These are phyloP conservation scores for Cyclospora cayetanensis DNA, from an alignment of 169 alveolate species.

Conservation along the genomic window DNA sequence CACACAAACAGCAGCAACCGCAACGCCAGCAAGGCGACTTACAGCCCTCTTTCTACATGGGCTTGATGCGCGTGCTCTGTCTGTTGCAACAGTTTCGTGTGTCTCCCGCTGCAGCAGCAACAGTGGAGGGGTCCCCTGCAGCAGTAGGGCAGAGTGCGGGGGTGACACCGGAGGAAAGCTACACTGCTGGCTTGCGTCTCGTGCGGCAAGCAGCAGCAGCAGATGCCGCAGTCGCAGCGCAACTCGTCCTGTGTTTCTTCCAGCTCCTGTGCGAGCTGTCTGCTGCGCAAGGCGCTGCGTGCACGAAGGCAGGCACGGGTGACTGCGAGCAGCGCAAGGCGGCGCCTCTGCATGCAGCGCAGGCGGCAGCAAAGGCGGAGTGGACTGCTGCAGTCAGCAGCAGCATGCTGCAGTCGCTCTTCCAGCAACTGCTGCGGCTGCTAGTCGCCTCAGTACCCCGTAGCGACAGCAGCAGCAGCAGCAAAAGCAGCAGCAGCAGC, in stretches of 20 bases:
- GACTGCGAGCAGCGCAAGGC: too few relatives aligned
- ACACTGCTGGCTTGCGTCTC: slow-evolving; percentile 10
- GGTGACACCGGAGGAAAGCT: neutral
- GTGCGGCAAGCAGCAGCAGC: slow-evolving; percentile 35
- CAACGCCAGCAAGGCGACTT: neutral
- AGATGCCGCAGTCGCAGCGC: neutral
- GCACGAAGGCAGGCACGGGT: too few relatives aligned
- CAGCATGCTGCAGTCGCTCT: slow-evolving; percentile 46
- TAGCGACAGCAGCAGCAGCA: slow-evolving; percentile 27
- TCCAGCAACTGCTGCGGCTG: slow-evolving; percentile 35
- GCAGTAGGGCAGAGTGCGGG: slow-evolving; percentile 19
- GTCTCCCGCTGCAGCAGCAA: slow-evolving; percentile 29
- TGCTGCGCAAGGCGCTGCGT: too few relatives aligned
- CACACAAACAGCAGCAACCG: neutral
- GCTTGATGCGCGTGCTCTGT: slow-evolving; percentile 14
- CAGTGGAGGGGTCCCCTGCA: neutral
- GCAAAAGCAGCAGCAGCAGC: neutral
- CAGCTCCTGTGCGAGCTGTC: slow-evolving; percentile 17
- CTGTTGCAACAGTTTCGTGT: slow-evolving; percentile 7
- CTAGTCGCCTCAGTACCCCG: slow-evolving; percentile 2
- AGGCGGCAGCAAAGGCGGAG: too few relatives aligned
- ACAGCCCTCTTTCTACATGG: slow-evolving; percentile 1
- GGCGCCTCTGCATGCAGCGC: too few relatives aligned
- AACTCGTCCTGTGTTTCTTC: neutral
- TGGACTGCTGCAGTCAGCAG: neutral